These are phyloP conservation scores for Iberis pinnata DNA, from an alignment of 345 rosid genomes.

Conservation along the genomic window DNA sequence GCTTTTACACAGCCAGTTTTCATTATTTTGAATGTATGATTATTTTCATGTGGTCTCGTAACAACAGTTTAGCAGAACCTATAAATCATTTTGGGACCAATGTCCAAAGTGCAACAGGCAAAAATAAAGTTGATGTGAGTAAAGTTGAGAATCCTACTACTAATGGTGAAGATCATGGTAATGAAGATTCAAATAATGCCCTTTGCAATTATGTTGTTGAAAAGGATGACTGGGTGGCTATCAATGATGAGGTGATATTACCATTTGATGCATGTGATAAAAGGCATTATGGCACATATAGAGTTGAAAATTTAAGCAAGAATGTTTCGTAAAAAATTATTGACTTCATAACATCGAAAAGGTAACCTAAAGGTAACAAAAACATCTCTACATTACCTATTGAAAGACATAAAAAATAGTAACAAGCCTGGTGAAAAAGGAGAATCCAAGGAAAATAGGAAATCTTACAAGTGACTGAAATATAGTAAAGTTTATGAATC, in stretches of 20 bases:
- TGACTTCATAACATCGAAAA: conserved; percentile 8
- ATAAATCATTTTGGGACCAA: too few relatives aligned
- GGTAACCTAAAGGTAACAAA: neutral
- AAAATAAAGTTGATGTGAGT: too few relatives aligned
- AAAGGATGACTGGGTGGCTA: too few relatives aligned
- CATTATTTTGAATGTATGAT: too few relatives aligned
- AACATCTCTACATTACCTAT: neutral
- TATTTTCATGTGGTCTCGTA: too few relatives aligned
- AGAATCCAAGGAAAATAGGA: conserved; percentile 2
- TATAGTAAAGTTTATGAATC: neutral
- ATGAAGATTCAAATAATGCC: neutral
- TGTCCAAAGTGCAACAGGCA: too few relatives aligned
- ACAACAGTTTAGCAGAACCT: too few relatives aligned
- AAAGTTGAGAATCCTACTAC: too few relatives aligned
- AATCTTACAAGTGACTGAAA: neutral
- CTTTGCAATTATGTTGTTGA: too few relatives aligned
- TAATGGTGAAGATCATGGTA: neutral
- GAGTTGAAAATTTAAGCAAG: neutral
- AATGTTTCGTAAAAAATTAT: conserved; percentile 6
- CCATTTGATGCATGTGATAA: too few relatives aligned
- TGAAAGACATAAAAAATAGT: neutral
- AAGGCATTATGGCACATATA: conserved; percentile 5
- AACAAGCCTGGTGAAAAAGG: conserved; percentile 1
- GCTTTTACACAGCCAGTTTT: too few relatives aligned
- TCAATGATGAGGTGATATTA: too few relatives aligned